These are phyloP conservation scores for Nemania sp. DNA, from an alignment of 2,329 filamentous ascomycete genomes.

Conservation along the genomic window DNA sequence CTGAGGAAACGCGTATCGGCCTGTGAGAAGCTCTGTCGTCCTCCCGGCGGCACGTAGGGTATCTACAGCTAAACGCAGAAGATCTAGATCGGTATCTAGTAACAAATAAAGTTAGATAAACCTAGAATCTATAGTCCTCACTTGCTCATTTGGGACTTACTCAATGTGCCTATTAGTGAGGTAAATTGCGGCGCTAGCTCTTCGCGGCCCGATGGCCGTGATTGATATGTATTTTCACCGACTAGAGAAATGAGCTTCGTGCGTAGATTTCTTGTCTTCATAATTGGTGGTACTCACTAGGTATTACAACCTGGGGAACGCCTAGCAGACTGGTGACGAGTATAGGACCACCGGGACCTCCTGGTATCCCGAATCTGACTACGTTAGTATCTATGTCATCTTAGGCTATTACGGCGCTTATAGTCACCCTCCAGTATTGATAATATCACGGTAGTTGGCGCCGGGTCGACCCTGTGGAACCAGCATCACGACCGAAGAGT, in stretches of 20 bases:
- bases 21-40: not conserved
- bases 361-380: not conserved
- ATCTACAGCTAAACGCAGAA: not conserved
- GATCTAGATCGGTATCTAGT: not conserved
- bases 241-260: not conserved
- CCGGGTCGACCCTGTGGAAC: not conserved
- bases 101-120: not conserved
- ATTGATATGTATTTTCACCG: slow-evolving; percentile 1
- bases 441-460: not conserved
- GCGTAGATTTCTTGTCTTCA: not conserved
- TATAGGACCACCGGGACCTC: not conserved
- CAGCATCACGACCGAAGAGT: not conserved
- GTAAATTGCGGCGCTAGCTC: not conserved
- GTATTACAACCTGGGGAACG: not conserved
- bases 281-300: not conserved
- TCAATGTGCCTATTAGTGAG: not conserved
- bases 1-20: not conserved
- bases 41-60: not conserved
- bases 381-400: too few species aligned
- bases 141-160: not conserved
- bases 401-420: too few species aligned
- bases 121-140: not conserved
- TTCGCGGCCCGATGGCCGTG: not conserved
- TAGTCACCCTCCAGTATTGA: not conserved
- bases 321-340: not conserved